Conservation (phyloP, 2,329 filamentous ascomycete genomes). For the Chaetomiaceae sp. region DNA sequence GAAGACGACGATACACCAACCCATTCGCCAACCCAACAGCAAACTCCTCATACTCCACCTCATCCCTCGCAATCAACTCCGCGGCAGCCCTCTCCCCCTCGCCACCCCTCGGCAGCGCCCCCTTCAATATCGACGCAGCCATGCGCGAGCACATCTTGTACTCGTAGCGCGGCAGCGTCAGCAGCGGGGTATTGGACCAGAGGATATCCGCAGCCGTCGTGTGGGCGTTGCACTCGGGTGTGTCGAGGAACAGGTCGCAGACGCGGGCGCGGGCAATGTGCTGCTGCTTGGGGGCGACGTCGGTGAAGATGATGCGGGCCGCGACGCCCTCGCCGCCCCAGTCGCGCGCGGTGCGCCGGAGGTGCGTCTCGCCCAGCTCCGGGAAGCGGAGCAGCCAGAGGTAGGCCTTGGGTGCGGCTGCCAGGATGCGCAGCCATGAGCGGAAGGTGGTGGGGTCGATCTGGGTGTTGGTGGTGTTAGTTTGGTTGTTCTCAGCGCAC, state of each 20-base stretch:
- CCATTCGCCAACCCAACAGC: slow-evolving; percentile 63
- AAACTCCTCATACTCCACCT: slow-evolving; percentile 78
- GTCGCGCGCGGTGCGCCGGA: slow-evolving; percentile 69
- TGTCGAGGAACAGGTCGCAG: slow-evolving; percentile 93
- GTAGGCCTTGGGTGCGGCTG: slow-evolving; percentile 77
- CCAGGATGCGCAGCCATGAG: slow-evolving; percentile 88
- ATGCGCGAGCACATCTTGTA: slow-evolving; percentile 99
- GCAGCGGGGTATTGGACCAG: slow-evolving; percentile 89
- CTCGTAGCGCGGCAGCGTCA: slow-evolving; percentile 84
- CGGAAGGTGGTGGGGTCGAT: slow-evolving; percentile 97
- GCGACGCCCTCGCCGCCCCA: slow-evolving; percentile 89
- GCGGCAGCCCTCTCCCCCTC: slow-evolving; percentile 63
- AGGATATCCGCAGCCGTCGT: slow-evolving; percentile 94
- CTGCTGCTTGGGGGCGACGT: slow-evolving; percentile 90
- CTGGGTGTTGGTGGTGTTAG: slow-evolving; percentile 40
- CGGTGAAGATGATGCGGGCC: slow-evolving; percentile 84
- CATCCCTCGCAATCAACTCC: slow-evolving; percentile 73
- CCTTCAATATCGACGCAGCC: slow-evolving; percentile 89
- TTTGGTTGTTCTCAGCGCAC: too few species aligned
- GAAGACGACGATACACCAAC: slow-evolving; percentile 51
- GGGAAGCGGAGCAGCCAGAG: slow-evolving; percentile 97
- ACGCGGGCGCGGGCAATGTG: slow-evolving; percentile 90
- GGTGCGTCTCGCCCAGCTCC: slow-evolving; percentile 81
- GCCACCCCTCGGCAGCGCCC: slow-evolving; percentile 69
- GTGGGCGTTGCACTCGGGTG: slow-evolving; percentile 95